Evolutionary conservation across 176 grass and related monocot species (phyloP).

Genomic region (Lolium multiflorum): DNA sequence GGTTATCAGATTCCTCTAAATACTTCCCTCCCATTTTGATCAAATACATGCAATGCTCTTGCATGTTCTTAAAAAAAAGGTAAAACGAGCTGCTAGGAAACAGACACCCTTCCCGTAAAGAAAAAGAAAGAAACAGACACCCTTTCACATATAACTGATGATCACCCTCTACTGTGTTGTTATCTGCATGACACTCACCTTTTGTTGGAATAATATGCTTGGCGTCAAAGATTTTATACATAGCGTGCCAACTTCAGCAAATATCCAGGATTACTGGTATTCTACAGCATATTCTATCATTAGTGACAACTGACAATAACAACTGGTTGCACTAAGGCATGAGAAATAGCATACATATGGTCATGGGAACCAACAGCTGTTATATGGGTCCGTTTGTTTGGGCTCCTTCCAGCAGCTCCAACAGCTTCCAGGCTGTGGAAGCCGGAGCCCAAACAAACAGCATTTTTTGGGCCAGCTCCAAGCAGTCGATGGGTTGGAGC

Average conservation of each 20-base stretch:
- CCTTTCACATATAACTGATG: background rate
- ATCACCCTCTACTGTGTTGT: background rate
- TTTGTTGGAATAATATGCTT: background rate
- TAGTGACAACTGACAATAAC: background rate
- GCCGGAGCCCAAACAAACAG: no score
- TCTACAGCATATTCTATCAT: slow-evolving; percentile 10
- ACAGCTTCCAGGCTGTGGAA: no score
- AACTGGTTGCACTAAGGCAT: background rate
- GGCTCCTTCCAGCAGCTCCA: no score
- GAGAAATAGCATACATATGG: slow-evolving; percentile 7
- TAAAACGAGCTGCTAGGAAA: background rate
- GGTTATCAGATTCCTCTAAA: background rate
- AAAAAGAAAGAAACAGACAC: background rate
- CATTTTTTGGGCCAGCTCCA: no score
- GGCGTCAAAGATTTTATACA: background rate
- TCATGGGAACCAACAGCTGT: background rate
- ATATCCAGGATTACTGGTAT: slow-evolving; percentile 8
- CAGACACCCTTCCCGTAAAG: background rate
- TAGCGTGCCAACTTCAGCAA: slow-evolving; percentile 8
- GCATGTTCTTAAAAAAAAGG: background rate
- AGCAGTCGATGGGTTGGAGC: no score
- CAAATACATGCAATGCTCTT: background rate
- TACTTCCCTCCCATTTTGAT: background rate
- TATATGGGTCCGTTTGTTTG: no score
- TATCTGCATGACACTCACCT: slow-evolving; percentile 19